phyloP scores from a whole-genome alignment of 1,139 yeast species.

The Fermentozyma sake region DNA sequence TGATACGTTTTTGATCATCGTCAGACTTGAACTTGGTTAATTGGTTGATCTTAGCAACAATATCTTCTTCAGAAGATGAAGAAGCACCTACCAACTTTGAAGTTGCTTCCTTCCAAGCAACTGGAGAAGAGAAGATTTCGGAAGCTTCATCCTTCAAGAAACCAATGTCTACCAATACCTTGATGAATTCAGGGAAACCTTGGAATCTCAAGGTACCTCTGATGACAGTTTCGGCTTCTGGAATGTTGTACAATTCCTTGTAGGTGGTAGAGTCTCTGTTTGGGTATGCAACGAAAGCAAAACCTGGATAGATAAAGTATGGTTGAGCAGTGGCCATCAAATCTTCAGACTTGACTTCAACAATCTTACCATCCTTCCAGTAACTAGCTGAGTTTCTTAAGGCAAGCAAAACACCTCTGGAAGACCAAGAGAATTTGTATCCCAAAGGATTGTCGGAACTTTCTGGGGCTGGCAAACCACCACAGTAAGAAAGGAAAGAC shows the following conservation, averaged over 20 bases:
- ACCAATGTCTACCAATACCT: slow-evolving; percentile 91
- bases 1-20: slow-evolving; percentile 80
- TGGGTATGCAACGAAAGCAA: slow-evolving; percentile 91
- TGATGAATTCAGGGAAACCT: slow-evolving; percentile 97
- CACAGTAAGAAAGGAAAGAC: slow-evolving; percentile 94
- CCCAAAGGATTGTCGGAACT: slow-evolving; percentile 96
- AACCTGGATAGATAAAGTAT: slow-evolving; percentile 93
- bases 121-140: slow-evolving; percentile 52
- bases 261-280: slow-evolving; percentile 96
- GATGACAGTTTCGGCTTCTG: slow-evolving; percentile 94
- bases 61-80: slow-evolving; percentile 66
- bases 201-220: slow-evolving; percentile 97
- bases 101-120: slow-evolving; percentile 87
- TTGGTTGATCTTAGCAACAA: slow-evolving; percentile 68
- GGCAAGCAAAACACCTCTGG: slow-evolving; percentile 95
- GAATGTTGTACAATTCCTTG: slow-evolving; percentile 86
- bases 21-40: slow-evolving; percentile 78
- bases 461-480: slow-evolving; percentile 98
- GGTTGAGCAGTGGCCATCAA: slow-evolving; percentile 95
- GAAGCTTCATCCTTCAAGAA: slow-evolving; percentile 75
- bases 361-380: slow-evolving; percentile 83
- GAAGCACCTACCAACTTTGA: slow-evolving; percentile 70
- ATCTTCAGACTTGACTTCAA: slow-evolving; percentile 77
- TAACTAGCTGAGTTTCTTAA: slow-evolving; percentile 89
- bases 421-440: slow-evolving; percentile 98